These are phyloP conservation scores for Vitis hybrid DNA, from an alignment of 177 flowering plant genomes.

Conservation along the genomic window DNA sequence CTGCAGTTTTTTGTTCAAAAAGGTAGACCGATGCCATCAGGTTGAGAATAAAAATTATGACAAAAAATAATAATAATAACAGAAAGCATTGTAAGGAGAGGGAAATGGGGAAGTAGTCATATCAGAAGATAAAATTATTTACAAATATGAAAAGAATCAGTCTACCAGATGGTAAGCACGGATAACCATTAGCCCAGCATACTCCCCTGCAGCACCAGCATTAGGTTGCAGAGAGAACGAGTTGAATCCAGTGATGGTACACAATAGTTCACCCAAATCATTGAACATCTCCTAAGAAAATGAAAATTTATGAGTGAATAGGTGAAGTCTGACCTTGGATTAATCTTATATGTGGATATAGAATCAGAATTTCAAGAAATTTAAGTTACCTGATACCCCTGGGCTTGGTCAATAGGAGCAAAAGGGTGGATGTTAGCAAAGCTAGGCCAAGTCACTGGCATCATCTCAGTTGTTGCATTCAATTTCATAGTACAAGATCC, in stretches of 20 bases:
- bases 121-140: not conserved
- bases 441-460: slow-evolving; percentile 95
- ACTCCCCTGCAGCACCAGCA: slow-evolving; percentile 99
- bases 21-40: too few relatives aligned
- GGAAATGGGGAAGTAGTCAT: too few relatives aligned
- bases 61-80: too few relatives aligned
- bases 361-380: not conserved
- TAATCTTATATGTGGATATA: too few relatives aligned
- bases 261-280: slow-evolving; percentile 76
- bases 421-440: slow-evolving; percentile 89
- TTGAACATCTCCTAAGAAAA: slow-evolving; percentile 84
- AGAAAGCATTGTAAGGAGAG: too few relatives aligned
- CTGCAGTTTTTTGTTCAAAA: slow-evolving; percentile 29
- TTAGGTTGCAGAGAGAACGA: slow-evolving; percentile 99
- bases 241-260: slow-evolving; percentile 94
- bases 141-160: not conserved
- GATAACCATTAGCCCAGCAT: slow-evolving; percentile 98
- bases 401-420: slow-evolving; percentile 85
- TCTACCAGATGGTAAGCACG: slow-evolving; percentile 94
- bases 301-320: not conserved
- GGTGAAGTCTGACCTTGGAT: not conserved
- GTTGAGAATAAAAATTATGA: too few relatives aligned
- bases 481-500: slow-evolving; percentile 99
- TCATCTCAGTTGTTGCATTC: slow-evolving; percentile 97
- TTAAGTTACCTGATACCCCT: slow-evolving; percentile 79